These are phyloP conservation scores for Tetrapisispora pingtungensis DNA, from an alignment of 805 yeast species.

Conservation along the genomic window DNA sequence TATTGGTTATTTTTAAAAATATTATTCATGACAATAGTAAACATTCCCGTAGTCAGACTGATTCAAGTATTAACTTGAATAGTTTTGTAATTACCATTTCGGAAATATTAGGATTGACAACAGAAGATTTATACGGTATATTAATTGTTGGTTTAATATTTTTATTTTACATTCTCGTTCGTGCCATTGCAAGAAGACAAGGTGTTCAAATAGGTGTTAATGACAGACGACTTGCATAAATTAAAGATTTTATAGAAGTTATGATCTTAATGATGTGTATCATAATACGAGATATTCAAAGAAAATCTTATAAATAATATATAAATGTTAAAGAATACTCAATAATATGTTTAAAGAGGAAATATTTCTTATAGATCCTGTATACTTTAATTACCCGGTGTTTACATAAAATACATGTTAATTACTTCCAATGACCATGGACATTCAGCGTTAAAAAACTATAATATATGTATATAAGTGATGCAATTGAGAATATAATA, in stretches of 20 bases:
- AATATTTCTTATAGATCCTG: too few species aligned
- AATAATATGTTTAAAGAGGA: too few species aligned
- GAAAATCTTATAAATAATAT: too few species aligned
- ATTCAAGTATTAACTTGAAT: not conserved
- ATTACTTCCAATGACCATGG: too few species aligned
- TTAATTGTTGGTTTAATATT: not conserved
- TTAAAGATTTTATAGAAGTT: not conserved
- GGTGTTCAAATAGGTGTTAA: not conserved
- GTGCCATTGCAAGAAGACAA: not conserved
- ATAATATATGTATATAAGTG: too few species aligned
- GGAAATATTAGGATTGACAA: not conserved
- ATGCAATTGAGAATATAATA: too few species aligned
- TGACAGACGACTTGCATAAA: not conserved
- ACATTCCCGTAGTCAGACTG: not conserved
- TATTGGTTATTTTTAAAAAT: constrained; percentile 8
- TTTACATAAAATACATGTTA: too few species aligned
- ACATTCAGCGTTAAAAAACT: too few species aligned
- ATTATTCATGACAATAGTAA: not conserved
- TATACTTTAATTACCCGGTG: too few species aligned
- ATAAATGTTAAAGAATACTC: too few species aligned
- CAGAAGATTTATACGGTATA: not conserved
- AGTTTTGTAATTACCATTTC: not conserved
- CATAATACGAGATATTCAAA: too few species aligned
- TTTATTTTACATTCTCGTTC: not conserved
- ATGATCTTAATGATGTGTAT: not conserved